Percentiles rank a stretch among this genome's conserved stretches.
These are phyloP conservation scores for Bruguiera hainesii DNA, from an alignment of 441 rosid genomes.

Conservation along the genomic window DNA sequence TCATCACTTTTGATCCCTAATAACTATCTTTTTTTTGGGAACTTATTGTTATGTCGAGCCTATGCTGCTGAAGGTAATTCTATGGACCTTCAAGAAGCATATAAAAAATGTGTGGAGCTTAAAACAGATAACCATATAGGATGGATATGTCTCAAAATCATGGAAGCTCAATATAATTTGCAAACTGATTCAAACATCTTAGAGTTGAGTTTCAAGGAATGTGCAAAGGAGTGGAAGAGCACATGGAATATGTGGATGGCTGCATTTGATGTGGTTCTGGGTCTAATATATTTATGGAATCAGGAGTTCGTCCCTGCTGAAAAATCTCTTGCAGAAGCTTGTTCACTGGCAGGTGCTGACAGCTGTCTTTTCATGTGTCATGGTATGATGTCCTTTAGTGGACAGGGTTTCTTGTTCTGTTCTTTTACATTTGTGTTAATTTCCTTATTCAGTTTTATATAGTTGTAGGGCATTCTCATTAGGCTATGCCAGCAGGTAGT, in stretches of 20 bases:
- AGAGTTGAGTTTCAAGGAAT: conserved; percentile 49
- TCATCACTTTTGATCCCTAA: conserved; percentile 58
- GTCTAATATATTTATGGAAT: conserved; percentile 50
- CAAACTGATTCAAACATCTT: conserved; percentile 43
- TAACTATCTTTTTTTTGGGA: conserved; percentile 64
- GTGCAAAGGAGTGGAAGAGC: conserved; percentile 38
- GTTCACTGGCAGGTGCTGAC: conserved; percentile 51
- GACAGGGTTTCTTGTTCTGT: conserved; percentile 3
- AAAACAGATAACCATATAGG: conserved; percentile 73
- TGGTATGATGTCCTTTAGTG: conserved; percentile 38
- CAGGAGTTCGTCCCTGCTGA: conserved; percentile 59
- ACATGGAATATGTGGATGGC: conserved; percentile 67
- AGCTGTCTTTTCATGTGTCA: conserved; percentile 78
- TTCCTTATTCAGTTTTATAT: not conserved
- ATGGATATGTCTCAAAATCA: conserved; percentile 71
- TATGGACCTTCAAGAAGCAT: conserved; percentile 47
- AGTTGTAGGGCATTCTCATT: not conserved
- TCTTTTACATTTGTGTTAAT: not conserved
- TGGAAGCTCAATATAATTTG: conserved; percentile 62
- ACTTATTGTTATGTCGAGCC: conserved; percentile 72
- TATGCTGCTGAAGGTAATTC: conserved; percentile 60
- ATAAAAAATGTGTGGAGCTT: conserved; percentile 65
- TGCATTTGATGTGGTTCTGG: conserved; percentile 47
- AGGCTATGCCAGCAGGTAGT: no score
- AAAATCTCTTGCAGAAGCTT: conserved; percentile 60